These are phyloP conservation scores for Dentipellis fragilis DNA, from an alignment of 768 basidiomycete species.

Conservation along the genomic window DNA sequence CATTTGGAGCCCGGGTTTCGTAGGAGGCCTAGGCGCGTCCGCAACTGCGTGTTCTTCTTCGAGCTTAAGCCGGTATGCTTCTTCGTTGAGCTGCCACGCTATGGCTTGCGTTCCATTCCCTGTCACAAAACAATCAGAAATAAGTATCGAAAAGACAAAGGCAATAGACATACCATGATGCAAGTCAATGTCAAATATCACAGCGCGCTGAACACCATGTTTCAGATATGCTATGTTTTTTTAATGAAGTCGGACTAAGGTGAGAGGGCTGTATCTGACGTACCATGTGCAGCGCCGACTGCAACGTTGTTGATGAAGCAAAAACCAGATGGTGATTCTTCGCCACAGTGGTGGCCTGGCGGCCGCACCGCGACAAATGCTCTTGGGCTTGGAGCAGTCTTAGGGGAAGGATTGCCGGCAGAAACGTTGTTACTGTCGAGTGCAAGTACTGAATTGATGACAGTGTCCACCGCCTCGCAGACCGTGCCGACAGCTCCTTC, in stretches of 20 bases:
- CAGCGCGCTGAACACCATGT: conserved; percentile 65
- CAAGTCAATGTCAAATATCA: conserved; percentile 89
- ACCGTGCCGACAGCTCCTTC: conserved; percentile 76
- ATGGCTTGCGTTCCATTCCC: conserved; percentile 95
- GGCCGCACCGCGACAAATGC: conserved; percentile 85
- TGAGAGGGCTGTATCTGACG: conserved; percentile 8
- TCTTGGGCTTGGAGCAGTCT: conserved; percentile 2
- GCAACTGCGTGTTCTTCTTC: conserved; percentile 35
- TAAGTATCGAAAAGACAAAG: neutral
- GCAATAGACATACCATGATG: conserved; percentile 56
- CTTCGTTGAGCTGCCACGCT: conserved; percentile 86
- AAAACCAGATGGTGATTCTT: conserved; percentile 84
- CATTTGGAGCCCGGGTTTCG: conserved; percentile 43
- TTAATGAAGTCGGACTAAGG: neutral
- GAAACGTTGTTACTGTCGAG: conserved; percentile 1
- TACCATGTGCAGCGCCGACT: conserved; percentile 85
- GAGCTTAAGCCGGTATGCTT: conserved; percentile 61
- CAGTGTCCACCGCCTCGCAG: conserved; percentile 78
- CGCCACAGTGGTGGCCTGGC: conserved; percentile 92
- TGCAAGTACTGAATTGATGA: conserved; percentile 23
- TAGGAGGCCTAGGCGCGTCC: conserved; percentile 26
- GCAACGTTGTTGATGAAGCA: conserved; percentile 95
- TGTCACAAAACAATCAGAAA: conserved; percentile 18
- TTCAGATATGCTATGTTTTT: conserved; percentile 57
- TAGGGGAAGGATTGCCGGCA: too few relatives aligned